Evolutionary conservation across 129 eudicot species (phyloP).

Genomic region (Artemisia argyi): DNA sequence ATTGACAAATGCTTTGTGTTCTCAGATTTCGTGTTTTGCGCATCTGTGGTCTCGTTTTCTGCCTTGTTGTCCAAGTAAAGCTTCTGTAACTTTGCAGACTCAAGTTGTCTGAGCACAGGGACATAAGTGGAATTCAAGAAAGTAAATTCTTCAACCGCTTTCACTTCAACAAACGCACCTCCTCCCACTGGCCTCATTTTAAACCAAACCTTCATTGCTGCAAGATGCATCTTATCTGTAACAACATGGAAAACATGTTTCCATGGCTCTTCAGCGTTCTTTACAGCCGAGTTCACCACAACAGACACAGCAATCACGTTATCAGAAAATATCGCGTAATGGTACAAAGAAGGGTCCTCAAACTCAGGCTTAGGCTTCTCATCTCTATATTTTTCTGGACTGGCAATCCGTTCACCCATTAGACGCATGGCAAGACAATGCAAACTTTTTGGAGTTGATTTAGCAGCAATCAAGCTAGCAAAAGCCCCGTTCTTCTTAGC

Average conservation of each 20-base stretch:
- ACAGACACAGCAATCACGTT: constrained; percentile 94
- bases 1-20: constrained; percentile 68
- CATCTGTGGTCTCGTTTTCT: constrained; percentile 65
- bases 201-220: constrained; percentile 97
- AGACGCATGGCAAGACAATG: constrained; percentile 98
- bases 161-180: constrained; percentile 87
- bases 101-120: constrained; percentile 70
- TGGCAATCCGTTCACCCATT: constrained; percentile 84
- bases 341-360: constrained; percentile 80
- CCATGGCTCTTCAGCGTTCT: constrained; percentile 79
- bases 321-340: constrained; percentile 90
- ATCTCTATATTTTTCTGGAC: constrained; percentile 74
- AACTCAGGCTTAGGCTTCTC: constrained; percentile 82
- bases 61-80: constrained; percentile 62
- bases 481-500: constrained; percentile 85
- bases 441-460: constrained; percentile 91
- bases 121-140: constrained; percentile 78
- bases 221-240: constrained; percentile 77
- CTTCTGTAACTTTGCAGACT: constrained; percentile 56
- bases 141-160: constrained; percentile 60
- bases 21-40: constrained; percentile 51
- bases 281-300: constrained; percentile 80
- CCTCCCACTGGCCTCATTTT: constrained; percentile 74
- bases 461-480: constrained; percentile 83
- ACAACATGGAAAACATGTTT: constrained; percentile 91